These are phyloP conservation scores for Ramaria sp. DNA, from an alignment of 768 basidiomycete genomes.

Conservation along the genomic window DNA sequence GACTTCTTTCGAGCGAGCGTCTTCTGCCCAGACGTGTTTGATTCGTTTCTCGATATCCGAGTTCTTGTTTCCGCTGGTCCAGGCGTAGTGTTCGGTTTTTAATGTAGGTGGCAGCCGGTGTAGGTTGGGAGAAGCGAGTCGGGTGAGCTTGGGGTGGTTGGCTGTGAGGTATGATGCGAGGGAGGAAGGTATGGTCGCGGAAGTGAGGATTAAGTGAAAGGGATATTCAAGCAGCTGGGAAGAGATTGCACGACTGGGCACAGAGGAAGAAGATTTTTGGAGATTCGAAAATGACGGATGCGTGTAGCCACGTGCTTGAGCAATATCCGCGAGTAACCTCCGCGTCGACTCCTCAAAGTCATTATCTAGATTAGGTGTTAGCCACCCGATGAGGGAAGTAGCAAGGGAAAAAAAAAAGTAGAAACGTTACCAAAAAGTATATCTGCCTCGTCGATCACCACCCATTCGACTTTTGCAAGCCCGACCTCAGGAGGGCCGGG, in stretches of 20 bases:
- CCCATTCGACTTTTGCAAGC: conserved; percentile 71
- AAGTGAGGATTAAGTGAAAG: conserved; percentile 72
- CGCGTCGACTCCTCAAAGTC: conserved; percentile 74
- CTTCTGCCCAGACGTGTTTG: conserved; percentile 63
- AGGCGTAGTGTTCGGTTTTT: conserved; percentile 59
- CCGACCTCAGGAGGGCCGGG: conserved; percentile 41
- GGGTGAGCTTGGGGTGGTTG: conserved; percentile 50
- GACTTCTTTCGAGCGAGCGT: conserved; percentile 26
- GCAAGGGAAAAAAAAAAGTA: background rate
- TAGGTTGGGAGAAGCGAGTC: conserved; percentile 70
- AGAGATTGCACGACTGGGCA: conserved; percentile 10
- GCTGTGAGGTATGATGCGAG: conserved; percentile 53
- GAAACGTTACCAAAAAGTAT: conserved; percentile 65
- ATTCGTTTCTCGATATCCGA: conserved; percentile 72
- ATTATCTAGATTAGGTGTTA: conserved; percentile 37
- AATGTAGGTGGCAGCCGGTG: conserved; percentile 69
- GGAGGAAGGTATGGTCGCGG: conserved; percentile 78
- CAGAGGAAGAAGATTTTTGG: conserved; percentile 13
- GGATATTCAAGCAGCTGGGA: conserved; percentile 41
- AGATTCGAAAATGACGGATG: conserved; percentile 22
- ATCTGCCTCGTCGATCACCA: conserved; percentile 86
- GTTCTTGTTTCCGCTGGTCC: conserved; percentile 71
- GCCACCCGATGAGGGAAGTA: background rate
- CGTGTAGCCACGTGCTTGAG: conserved; percentile 42
- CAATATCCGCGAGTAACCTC: conserved; percentile 58